Base-by-base conservation (phyloP, 2,329 filamentous ascomycete genomes). In the Dactylella cylindrospora region DNA sequence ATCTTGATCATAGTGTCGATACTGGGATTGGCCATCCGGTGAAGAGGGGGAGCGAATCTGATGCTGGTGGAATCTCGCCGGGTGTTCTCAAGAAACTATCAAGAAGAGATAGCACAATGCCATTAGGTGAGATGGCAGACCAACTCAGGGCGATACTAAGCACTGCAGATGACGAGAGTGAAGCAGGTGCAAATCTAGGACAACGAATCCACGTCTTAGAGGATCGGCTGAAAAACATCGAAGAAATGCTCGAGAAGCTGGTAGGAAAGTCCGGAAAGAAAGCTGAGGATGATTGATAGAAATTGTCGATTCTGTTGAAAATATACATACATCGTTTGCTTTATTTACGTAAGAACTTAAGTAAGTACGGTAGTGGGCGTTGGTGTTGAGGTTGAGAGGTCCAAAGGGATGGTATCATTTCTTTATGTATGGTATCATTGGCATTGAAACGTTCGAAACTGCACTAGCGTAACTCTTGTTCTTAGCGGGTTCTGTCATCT, bases 51-150 rank as follows among this genome's bases (percentile, higher is more conserved):
- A 38, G 32, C 23, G 25, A 13, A 52, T 19, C 26, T n/a, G 35
- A 39, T 32, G 35, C 3, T 4, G 35, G n/a, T 7, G 23, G 13
- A 12, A 29, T 13, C 13, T 19, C 31, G 13, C 5, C n/a, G 31
- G 23, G 29, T 3, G 29, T 29, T 35, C 7, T 39, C 23, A 53
- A 28, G 25, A 62, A 52, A 20, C 17, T 44, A 9, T 33, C 43
- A 20, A 53, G 57, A 26, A 47, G 57, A 38, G 57, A 62, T 50
- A 62, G 49, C 26, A 49, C 47, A 17, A 62, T 62, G 49, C 57
- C 57, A 10, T 31, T 62, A 3, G 57, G 57, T 3, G 57, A 62
- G 10, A 43, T 62, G 49, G 49, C 49, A 8, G 49, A 54, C 23
- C 49, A 62, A 13, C 36, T 54, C 43, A 53, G 49, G 19, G 57